Percentiles rank a stretch among this genome's conserved stretches.
Evolutionary conservation across 495 filamentous ascomycete genomes (phyloP).

Genomic region (Aspergillus leporis): DNA sequence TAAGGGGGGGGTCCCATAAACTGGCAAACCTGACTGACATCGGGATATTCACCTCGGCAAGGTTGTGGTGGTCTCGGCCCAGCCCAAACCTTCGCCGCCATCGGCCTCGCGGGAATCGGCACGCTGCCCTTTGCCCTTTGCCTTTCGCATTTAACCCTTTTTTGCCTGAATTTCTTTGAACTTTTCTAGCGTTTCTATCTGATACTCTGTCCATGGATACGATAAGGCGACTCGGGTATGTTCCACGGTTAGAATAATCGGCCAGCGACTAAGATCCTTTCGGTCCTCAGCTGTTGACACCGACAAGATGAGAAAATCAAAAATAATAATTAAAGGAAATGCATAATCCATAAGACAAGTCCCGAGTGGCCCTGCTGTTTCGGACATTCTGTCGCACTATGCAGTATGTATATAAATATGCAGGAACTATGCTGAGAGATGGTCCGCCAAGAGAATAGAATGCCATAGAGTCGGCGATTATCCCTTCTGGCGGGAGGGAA

Average conservation of each 20-base stretch:
- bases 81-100: not conserved
- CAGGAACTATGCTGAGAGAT: slow-evolving; percentile 1
- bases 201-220: not conserved
- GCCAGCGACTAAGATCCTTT: slow-evolving; percentile 1
- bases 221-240: slow-evolving; percentile 6
- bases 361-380: not conserved
- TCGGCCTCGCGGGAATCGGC: slow-evolving; percentile 3
- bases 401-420: not conserved
- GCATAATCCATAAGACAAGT: not conserved
- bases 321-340: not conserved
- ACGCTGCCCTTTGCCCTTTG: not conserved
- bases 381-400: not conserved
- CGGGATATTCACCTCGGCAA: slow-evolving; percentile 3
- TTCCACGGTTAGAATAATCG: slow-evolving; percentile 7
- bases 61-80: slow-evolving; percentile 1
- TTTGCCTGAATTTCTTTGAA: not conserved
- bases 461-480: not conserved
- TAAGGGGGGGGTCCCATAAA: not conserved
- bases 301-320: not conserved
- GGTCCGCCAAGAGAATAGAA: not conserved
- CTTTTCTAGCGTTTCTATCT: not conserved
- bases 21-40: not conserved
- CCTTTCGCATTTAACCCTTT: not conserved
- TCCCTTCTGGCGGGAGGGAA: not conserved
- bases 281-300: not conserved